Base-by-base conservation (phyloP, 768 basidiomycete species). In the Boletus vermiculosoides region DNA sequence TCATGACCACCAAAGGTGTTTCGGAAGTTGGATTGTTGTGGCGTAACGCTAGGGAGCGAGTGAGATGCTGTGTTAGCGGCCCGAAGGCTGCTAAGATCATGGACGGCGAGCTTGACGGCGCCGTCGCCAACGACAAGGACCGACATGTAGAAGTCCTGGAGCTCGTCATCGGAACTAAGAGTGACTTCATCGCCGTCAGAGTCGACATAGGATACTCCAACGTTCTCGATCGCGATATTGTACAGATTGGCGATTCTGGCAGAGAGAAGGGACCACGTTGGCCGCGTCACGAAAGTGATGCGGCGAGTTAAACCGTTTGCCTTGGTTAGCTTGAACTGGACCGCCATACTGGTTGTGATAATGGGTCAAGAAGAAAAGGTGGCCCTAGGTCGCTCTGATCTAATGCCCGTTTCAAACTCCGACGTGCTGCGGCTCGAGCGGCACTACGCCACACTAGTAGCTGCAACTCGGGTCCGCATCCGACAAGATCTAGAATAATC, bases 121-220 rank as follows among this genome's bases (percentile, higher is more conserved):
- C 74, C 45, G 2, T 36, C 37, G 11, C n/a, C 31, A 25, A 39
- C 23, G 15, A 67, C 67, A 44, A 64, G 55, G 56, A 73, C 63
- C 8, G 74, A 73, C 30, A 67, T 64, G 66, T 87, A 91, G 67
- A 80, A 89, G 56, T 92, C 89, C 53, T 80, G 78, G n/a, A 92
- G 80, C 69, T 93, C 91, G 34, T 85, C 85, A 53, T 90, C 78
- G 4, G 90, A 83, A 71, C 83, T 88, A 55, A 92, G 76, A 12
- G 90, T 92, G 59, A 93, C 83, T 57, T 86, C 83, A 65, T 92
- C 91, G 39, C 82, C 80, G 65, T 92, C 90, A 33, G 69, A 67
- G 69, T 93, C 91, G 48, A 85, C 57, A 69, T 93, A 92, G 33
- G 86, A 84, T 34, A 89, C 84, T 3, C 78, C 88, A 50, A 91